Evolutionary conservation across 2,329 filamentous ascomycete species (phyloP), one percentile per base, ranked within the genome.

Genomic region (Byssoonygena ceratinophila): DNA sequence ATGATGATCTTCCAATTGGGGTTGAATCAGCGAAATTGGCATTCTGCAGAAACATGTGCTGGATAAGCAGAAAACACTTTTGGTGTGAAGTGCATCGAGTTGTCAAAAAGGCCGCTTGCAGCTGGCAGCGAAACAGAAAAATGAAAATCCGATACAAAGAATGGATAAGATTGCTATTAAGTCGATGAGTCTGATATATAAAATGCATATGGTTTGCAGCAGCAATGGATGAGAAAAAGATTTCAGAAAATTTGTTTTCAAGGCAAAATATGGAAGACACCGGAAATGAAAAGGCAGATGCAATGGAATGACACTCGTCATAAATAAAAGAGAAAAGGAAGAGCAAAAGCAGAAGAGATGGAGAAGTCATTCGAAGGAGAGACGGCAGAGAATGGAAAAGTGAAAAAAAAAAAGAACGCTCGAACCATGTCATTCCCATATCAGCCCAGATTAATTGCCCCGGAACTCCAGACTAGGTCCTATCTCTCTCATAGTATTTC

Each of bases 101-200:
- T n/a, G n/a, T n/a, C n/a, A n/a, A n/a, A n/a, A n/a, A n/a, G n/a
- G n/a, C n/a, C n/a, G n/a, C n/a, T n/a, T n/a, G n/a, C n/a, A n/a
- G n/a, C n/a, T n/a, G n/a, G n/a, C n/a, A n/a, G n/a, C n/a, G n/a
- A n/a, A n/a, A n/a, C n/a, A n/a, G n/a, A n/a, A n/a, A n/a, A n/a
- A n/a, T n/a, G n/a, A n/a, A n/a, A n/a, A n/a, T n/a, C n/a, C n/a
- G n/a, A 32, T 37, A 29, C 25, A 34, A 36, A 22, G 45, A 34
- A 36, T 22, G 18, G 16, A 47, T 36, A 3, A 29, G n/a, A 3
- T 31, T 50, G 47, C 31, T 6, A 43, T 43, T 32, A 58, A 51
- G n/a, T n/a, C n/a, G 11, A 45, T 52, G 52, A 50, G 14, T 31
- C n/a, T 37, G 25, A 45, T 14, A 49, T 18, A 52, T 50, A 52